Conservation (phyloP, 1,284 basidiomycete genomes). For the Malassezia psittaci region DNA sequence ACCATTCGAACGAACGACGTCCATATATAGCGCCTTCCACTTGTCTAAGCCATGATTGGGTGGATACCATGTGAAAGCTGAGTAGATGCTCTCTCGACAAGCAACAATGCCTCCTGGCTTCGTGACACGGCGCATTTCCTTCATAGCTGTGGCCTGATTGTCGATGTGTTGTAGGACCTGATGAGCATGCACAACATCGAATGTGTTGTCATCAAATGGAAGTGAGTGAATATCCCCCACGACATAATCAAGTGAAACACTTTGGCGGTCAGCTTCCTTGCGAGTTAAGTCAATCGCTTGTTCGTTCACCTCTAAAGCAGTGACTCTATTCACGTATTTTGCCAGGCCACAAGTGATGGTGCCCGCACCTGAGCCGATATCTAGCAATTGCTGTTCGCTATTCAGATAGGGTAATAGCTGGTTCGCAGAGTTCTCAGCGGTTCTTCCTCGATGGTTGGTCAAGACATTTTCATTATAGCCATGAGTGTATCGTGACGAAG, state of each 20-base stretch:
- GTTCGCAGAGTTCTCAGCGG: neutral
- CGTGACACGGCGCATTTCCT: conserved; percentile 1
- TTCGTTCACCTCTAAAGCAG: neutral
- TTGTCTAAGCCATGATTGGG: neutral
- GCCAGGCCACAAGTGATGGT: neutral
- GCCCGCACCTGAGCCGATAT: neutral
- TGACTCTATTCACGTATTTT: neutral
- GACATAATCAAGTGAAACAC: neutral
- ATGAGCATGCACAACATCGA: conserved; percentile 2
- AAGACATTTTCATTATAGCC: neutral
- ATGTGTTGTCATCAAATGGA: neutral
- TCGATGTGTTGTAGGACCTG: conserved; percentile 3
- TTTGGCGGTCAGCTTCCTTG: neutral
- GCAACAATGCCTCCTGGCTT: conserved; percentile 1
- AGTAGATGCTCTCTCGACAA: neutral
- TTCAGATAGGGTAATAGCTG: neutral
- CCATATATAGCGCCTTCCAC: neutral
- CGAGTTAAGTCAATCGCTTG: neutral
- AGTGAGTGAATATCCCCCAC: neutral
- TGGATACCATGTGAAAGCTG: neutral
- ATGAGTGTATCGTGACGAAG: neutral
- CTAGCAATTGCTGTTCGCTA: neutral
- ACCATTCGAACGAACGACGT: neutral
- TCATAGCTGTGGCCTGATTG: neutral
- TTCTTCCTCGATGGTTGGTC: neutral